Percentiles rank a stretch among this genome's conserved stretches.
phyloP scores from a whole-genome alignment of 2,329 filamentous ascomycete genomes.

The Beauveria asiatica region DNA sequence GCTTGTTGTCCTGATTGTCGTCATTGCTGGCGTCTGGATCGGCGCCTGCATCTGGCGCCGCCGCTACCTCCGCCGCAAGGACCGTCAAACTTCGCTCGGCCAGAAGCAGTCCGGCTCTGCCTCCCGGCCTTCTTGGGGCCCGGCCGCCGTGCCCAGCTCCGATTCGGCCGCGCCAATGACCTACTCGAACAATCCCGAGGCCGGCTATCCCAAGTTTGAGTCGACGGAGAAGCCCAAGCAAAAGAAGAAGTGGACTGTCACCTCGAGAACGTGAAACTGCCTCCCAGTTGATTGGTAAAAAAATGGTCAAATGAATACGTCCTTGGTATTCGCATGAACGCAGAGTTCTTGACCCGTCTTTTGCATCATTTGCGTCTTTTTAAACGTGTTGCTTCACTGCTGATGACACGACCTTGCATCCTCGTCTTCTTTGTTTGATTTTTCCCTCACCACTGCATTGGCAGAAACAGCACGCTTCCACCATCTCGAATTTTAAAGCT shows the following conservation, averaged over 20 bases:
- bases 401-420: not conserved
- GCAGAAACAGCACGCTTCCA: not conserved
- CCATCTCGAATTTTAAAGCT: not conserved
- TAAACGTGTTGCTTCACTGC: not conserved
- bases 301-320: too few species aligned
- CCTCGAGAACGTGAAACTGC: constrained; percentile 30
- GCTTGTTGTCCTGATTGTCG: constrained; percentile 64
- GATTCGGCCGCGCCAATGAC: not conserved
- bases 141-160: constrained; percentile 16
- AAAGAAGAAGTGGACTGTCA: constrained; percentile 41
- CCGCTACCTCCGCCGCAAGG: constrained; percentile 63
- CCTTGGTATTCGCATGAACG: too few species aligned
- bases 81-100: constrained; percentile 35
- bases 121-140: constrained; percentile 27
- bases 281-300: too few species aligned
- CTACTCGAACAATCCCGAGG: constrained; percentile 15
- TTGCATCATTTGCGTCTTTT: not conserved
- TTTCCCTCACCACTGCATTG: not conserved
- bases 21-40: constrained; percentile 57
- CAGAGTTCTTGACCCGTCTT: not conserved
- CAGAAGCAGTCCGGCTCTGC: constrained; percentile 33
- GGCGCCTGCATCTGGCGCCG: constrained; percentile 63
- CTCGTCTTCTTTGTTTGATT: not conserved
- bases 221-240: constrained; percentile 31
- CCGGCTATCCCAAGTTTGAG: constrained; percentile 13